A percentile compares a stretch with the other conserved stretches of the same genome.
Evolutionary conservation across 768 basidiomycete species (phyloP).

Genomic region (Hygrophoropsis aurantiaca): DNA sequence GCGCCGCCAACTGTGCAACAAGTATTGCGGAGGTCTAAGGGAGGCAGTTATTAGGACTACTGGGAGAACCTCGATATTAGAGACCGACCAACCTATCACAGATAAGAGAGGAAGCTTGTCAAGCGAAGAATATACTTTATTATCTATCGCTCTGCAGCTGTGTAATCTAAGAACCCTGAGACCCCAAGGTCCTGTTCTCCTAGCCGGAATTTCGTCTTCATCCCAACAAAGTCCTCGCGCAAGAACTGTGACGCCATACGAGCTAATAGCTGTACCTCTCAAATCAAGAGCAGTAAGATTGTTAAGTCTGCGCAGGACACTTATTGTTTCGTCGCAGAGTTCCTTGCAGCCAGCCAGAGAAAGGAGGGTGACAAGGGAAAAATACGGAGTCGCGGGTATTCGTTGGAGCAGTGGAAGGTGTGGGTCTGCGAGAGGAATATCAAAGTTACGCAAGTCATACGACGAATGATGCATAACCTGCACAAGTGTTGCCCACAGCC

Average conservation of each 20-base stretch:
- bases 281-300: constrained; percentile 65
- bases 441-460: constrained; percentile 23
- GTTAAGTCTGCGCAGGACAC: constrained; percentile 50
- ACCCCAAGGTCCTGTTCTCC: constrained; percentile 48
- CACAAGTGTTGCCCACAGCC: constrained; percentile 59
- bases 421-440: constrained; percentile 52
- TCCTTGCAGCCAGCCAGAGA: constrained; percentile 53
- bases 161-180: constrained; percentile 59
- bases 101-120: constrained; percentile 56
- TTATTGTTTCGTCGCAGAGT: constrained; percentile 59
- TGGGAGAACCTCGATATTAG: not conserved
- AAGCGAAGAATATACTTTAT: constrained; percentile 42
- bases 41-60: constrained; percentile 2
- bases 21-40: constrained; percentile 54
- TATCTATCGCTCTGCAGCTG: constrained; percentile 50
- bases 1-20: constrained; percentile 32
- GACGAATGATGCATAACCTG: constrained; percentile 64
- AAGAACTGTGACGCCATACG: constrained; percentile 53
- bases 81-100: constrained; percentile 50
- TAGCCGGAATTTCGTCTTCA: constrained; percentile 21
- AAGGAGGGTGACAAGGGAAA: constrained; percentile 65
- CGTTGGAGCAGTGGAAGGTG: constrained; percentile 57
- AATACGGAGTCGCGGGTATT: constrained; percentile 53
- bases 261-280: constrained; percentile 49
- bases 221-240: constrained; percentile 45